These are phyloP conservation scores for Carex sylvatica DNA, from an alignment of 202 grass and related monocot species.

Conservation along the genomic window DNA sequence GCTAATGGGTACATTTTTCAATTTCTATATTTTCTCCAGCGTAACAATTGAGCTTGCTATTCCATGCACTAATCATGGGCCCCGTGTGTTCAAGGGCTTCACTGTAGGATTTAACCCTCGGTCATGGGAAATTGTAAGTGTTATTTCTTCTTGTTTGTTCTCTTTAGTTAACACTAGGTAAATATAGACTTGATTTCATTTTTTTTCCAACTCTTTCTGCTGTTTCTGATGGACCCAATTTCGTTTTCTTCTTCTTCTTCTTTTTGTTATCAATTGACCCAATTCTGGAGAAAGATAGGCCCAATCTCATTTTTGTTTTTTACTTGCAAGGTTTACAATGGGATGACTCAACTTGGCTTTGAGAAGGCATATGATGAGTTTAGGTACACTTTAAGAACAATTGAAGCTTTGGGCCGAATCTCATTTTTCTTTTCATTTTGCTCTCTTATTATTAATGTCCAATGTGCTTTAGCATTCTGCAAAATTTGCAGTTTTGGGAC, in stretches of 20 bases:
- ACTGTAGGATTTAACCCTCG: conserved; percentile 81
- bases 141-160: neutral
- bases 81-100: conserved; percentile 80
- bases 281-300: neutral
- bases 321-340: conserved; percentile 63
- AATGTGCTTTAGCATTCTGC: conserved; percentile 8
- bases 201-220: neutral
- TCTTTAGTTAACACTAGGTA: neutral
- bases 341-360: conserved; percentile 81
- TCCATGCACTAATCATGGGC: conserved; percentile 60
- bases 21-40: conserved; percentile 35
- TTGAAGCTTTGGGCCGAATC: neutral
- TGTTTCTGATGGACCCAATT: neutral
- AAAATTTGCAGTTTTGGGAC: conserved; percentile 67
- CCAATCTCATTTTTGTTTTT: conserved; percentile 30
- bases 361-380: conserved; percentile 64
- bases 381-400: conserved; percentile 42
- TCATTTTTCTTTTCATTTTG: conserved; percentile 11
- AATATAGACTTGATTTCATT: neutral
- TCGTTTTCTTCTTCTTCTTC: neutral
- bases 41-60: conserved; percentile 74
- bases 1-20: conserved; percentile 1
- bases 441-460: neutral
- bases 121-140: conserved; percentile 76
- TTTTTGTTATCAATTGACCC: neutral